Conservation (phyloP, 352 stramenopile genomes). For the Globisporangium acanthophoron region DNA sequence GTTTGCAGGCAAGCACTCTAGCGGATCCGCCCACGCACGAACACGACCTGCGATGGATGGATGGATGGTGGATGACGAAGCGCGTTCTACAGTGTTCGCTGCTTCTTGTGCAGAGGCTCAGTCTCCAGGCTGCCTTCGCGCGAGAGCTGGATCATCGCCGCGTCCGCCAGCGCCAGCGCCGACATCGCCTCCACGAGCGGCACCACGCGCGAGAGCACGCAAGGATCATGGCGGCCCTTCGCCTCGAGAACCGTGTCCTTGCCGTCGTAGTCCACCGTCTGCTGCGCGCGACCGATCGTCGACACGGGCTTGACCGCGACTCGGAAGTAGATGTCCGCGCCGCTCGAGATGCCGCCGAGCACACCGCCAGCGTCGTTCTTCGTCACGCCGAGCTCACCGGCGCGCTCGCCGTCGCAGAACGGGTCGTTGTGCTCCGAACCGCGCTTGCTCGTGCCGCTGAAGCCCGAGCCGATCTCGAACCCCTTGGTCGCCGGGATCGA, state of each 20-base stretch:
- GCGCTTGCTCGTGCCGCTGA: constrained; percentile 93
- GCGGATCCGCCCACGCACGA: no score
- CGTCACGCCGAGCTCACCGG: constrained; percentile 65
- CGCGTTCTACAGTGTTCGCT: constrained; percentile 35
- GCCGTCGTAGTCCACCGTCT: constrained; percentile 93
- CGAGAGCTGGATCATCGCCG: constrained; percentile 94
- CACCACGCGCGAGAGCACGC: constrained; percentile 95
- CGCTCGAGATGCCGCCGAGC: constrained; percentile 97
- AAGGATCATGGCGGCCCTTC: constrained; percentile 98
- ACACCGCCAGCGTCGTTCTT: constrained; percentile 93
- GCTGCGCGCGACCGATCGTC: constrained; percentile 95
- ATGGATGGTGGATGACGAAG: not conserved
- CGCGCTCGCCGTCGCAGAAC: constrained; percentile 78
- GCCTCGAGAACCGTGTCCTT: constrained; percentile 94
- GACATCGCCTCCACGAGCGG: constrained; percentile 99
- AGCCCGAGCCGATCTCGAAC: constrained; percentile 96
- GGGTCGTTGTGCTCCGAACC: constrained; percentile 99
- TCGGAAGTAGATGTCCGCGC: constrained; percentile 97
- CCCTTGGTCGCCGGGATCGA: constrained; percentile 98
- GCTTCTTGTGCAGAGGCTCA: constrained; percentile 52
- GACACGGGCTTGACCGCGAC: constrained; percentile 99
- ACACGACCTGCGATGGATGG: no score
- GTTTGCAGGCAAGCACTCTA: no score
- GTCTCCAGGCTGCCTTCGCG: constrained; percentile 65
- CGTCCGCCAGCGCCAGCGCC: constrained; percentile 93